These are phyloP conservation scores for Ceratocystis huliohia DNA, from an alignment of 2,329 filamentous ascomycete species.

Conservation along the genomic window DNA sequence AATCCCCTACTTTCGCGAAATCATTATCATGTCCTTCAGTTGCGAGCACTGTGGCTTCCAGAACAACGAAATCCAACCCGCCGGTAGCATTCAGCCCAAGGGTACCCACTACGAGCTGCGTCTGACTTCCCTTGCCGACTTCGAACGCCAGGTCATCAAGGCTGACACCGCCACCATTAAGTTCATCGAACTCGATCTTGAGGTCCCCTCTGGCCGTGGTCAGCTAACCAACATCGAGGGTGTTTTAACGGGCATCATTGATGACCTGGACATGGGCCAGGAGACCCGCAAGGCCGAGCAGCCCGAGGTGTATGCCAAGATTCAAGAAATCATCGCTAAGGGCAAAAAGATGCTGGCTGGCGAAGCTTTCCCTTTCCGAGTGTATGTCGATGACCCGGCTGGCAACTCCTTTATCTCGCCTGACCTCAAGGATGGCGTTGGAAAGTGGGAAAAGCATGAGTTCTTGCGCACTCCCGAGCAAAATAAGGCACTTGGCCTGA, in stretches of 20 bases:
- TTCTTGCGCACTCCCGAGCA: conserved; percentile 74
- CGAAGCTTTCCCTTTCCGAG: conserved; percentile 70
- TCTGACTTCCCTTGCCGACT: conserved; percentile 58
- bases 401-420: conserved; percentile 97
- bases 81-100: conserved; percentile 80
- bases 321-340: conserved; percentile 62
- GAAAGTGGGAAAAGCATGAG: conserved; percentile 79
- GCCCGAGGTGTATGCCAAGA: conserved; percentile 66
- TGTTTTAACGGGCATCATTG: conserved; percentile 61
- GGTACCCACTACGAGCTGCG: conserved; percentile 75
- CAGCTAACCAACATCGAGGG: conserved; percentile 92
- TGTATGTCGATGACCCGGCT: conserved; percentile 78
- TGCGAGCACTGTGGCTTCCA: conserved; percentile 81
- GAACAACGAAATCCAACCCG: conserved; percentile 89
- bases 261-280: conserved; percentile 72
- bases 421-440: conserved; percentile 61
- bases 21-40: conserved; percentile 92
- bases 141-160: conserved; percentile 81
- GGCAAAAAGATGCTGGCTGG: conserved; percentile 67
- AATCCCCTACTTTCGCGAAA: conserved; percentile 94
- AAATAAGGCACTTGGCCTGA: conserved; percentile 72
- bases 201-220: conserved; percentile 81
- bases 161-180: conserved; percentile 76
- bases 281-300: conserved; percentile 63
- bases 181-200: conserved; percentile 82